Evolutionary conservation across 306 rosid genomes (phyloP), one percentile per base, ranked within the genome.

Genomic region (Cyamopsis tetragonoloba): DNA sequence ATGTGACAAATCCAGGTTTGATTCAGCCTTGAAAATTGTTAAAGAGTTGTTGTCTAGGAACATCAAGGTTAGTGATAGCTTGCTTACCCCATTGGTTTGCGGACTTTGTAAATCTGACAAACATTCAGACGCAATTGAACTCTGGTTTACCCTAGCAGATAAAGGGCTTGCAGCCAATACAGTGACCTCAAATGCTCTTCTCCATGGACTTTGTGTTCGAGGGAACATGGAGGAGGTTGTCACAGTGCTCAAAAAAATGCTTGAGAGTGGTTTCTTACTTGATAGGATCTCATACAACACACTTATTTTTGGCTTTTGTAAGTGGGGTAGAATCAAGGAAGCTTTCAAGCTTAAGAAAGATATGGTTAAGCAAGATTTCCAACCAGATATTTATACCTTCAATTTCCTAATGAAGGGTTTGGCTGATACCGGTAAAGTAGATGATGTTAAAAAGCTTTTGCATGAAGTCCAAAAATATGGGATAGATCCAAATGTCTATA

Each of bases 281-380:
- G 92, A 89, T 84, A 78, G 19, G 10, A 82, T 82, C 62, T 82
- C 96, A 6, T 89, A 80, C 77, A 89, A 89, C 80, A 82, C 85
- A 26, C 87, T 89, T 62, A 86, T 89, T 46, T 77, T 76, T 44
- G 88, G 92, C 30, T 86, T 66, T 78, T 84, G 88, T 79, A 86
- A 61, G 68, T 61, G 49, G 71, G 90, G 87, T 41, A 67, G 54
- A 62, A 72, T 82, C 15, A 83, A 79, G 47, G 78, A 76, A 53
- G 87, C 82, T 41, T 77, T 84, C 69, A 62, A 56, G 77, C 79
- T 89, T 34, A 84, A 77, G 83, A 81, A 82, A 57, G 87, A 82
- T 76, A 86, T 86, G 96, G 27, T 61, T 58, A 58, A 60, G 43
- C 78, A 32, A 77, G 84, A 74, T 74, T 78, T 86, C 72, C 74